Evolutionary conservation across 163 green algal species (phyloP), one percentile per base, ranked within the genome.

Genomic region (Scenedesmus sp.): DNA sequence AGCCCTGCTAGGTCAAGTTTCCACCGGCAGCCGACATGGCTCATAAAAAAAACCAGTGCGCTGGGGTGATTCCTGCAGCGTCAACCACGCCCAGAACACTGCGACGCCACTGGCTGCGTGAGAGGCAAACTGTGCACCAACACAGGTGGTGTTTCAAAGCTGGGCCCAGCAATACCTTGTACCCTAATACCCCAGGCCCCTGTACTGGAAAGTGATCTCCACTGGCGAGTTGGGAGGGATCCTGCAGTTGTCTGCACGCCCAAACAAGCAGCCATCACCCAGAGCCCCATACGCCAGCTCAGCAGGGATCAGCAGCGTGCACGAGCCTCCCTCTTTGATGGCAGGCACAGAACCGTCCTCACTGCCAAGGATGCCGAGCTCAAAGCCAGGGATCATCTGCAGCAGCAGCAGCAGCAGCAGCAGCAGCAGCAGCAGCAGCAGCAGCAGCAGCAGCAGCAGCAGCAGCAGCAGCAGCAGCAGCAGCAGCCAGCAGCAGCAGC

Each of bases 191-290:
- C 88, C 88, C 20, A 92, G 61, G 20, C 88, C 88, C 22, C 35
- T 88, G 81, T 89, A 92, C 35, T 65, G 78, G 81, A 92, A 92
- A 35, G 88, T 92, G 35, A 92, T 87, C 80, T 89, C 88, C 30
- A 92, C 88, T 20, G 80, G 43, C 30, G 56, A 82, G 81, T 88
- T 84, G 33, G 88, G 81, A 49, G 88, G 88, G 15, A 92, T 83
- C 33, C 88, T 79, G 68, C 88, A 92, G 81, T n/a, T 85, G 35
- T 84, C 43, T 40, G 35, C 70, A 7, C 73, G 78, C 13, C 88
- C 88, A 76, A 85, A 92, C 59, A 92, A 37, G 88, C 88, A 92
- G 16, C 49, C 56, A 46, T 92, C 88, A 7, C 88, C 88, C 37
- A 43, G 24, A 24, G 16, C 76, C 7, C 88, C 88, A 72, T 89